These are phyloP conservation scores for Endocalyx cinctus DNA, from an alignment of 2,329 filamentous ascomycete species.

Conservation along the genomic window DNA sequence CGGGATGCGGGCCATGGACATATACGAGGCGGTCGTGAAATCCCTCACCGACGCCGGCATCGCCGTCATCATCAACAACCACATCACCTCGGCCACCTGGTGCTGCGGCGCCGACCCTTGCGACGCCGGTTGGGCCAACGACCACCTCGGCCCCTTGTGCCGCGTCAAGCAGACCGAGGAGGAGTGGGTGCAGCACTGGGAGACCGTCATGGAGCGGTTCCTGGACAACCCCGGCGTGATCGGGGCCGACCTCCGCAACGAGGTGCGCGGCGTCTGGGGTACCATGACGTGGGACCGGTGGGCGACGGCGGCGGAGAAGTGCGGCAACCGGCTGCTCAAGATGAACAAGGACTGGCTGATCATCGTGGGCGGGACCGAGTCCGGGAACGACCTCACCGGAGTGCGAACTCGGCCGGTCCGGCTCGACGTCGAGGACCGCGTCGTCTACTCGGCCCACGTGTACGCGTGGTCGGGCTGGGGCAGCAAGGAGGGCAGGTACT, in stretches of 20 bases:
- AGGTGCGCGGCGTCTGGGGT: conserved; percentile 64
- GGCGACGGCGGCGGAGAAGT: conserved; percentile 60
- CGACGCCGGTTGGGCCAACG: conserved; percentile 63
- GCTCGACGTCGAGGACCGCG: conserved; percentile 47
- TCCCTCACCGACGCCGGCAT: conserved; percentile 58
- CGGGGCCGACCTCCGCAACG: conserved; percentile 63
- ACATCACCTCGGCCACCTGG: conserved; percentile 66
- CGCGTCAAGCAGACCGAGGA: conserved; percentile 59
- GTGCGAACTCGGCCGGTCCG: conserved; percentile 51
- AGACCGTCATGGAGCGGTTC: conserved; percentile 57
- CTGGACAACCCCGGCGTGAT: conserved; percentile 57
- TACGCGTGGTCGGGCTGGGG: conserved; percentile 70
- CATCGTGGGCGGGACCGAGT: conserved; percentile 64
- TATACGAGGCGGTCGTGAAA: conserved; percentile 54
- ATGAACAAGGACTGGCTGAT: conserved; percentile 63
- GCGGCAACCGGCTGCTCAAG: conserved; percentile 54
- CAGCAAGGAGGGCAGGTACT: conserved; percentile 53
- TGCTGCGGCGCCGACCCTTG: conserved; percentile 66
- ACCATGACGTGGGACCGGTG: conserved; percentile 63
- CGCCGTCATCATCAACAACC: conserved; percentile 65
- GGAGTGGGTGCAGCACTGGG: conserved; percentile 64
- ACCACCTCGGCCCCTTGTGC: conserved; percentile 57
- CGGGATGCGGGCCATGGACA: conserved; percentile 53
- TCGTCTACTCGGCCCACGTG: conserved; percentile 66
- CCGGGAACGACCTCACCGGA: conserved; percentile 59